Evolutionary conservation across 345 rosid genomes (phyloP), one percentile per base, ranked within the genome.

Genomic region (Kandelia obovata): DNA sequence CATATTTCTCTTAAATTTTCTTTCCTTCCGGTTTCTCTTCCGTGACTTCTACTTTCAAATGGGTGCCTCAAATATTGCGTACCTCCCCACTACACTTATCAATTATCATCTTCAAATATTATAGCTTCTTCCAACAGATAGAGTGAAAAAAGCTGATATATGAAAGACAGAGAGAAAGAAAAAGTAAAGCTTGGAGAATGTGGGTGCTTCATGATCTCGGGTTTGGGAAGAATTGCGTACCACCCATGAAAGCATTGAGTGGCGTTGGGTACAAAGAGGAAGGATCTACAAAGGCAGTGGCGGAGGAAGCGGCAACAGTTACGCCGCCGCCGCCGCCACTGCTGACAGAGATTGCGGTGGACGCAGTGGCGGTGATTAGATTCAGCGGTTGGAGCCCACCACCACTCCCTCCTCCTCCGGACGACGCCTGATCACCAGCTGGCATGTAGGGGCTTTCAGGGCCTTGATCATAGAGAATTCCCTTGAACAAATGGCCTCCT

Each of bases 401-500:
- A 28, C 59, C 72, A 11, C 66, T 82, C 32, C 87, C 88, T 27
- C 86, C 83, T 27, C 87, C 88, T 27, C 86, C 88, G 1, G 90
- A 85, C n/a, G 96, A 87, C 68, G 86, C 85, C 69, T 43, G 49
- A 43, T 88, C 87, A 10, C 83, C 83, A 32, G 70, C 77, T 58
- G 69, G 64, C 60, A 68, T 68, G 75, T 82, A 80, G 67, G 74
- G 66, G 58, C 71, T 77, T 63, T 91, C 92, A 58, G 87, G 87
- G 49, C 98, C 98, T 65, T 89, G 96, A 83, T 94, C 95, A 71
- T 94, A 91, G 57, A 94, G 84, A 75, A 94, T 83, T 65, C 97
- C 98, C 71, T 88, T 94, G 83, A 94, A 94, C 27, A 94, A 69
- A 71, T 89, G 98, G 19, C 98, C 98, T 30, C 90, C 88, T 5